phyloP scores from a whole-genome alignment of 106 monocot genomes.

The Acorus calamus region DNA sequence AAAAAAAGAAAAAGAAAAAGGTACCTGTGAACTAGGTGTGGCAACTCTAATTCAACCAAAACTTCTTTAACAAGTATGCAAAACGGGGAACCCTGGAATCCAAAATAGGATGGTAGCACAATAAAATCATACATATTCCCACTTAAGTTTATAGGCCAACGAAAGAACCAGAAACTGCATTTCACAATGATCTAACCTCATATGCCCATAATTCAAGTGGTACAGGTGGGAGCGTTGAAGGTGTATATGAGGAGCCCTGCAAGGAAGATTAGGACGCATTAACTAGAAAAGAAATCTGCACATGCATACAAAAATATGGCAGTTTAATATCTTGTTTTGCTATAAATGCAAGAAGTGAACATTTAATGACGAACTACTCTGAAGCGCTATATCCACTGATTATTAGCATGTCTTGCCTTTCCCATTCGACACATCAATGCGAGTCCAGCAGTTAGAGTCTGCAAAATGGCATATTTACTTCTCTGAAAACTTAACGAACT shows the following conservation, averaged over 20 bases:
- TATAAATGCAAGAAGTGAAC: too few species aligned
- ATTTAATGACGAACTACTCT: too few species aligned
- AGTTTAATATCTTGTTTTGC: too few species aligned
- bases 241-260: slow-evolving; percentile 69
- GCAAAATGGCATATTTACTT: slow-evolving; percentile 10
- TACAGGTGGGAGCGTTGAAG: slow-evolving; percentile 50
- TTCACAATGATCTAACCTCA: slow-evolving; percentile 34
- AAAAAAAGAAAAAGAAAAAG: too few species aligned
- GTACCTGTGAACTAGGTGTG: slow-evolving; percentile 19
- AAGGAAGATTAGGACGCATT: not conserved
- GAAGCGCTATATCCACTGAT: not conserved
- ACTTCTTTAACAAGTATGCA: slow-evolving; percentile 91
- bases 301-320: not conserved
- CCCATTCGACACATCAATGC: slow-evolving; percentile 79
- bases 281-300: not conserved
- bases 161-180: too few species aligned
- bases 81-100: slow-evolving; percentile 76
- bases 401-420: slow-evolving; percentile 36
- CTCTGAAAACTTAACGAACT: not conserved
- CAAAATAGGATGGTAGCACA: too few species aligned
- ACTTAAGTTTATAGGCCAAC: too few species aligned
- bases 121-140: too few species aligned
- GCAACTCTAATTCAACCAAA: slow-evolving; percentile 82
- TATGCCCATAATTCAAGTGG: slow-evolving; percentile 92
- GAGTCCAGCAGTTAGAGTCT: slow-evolving; percentile 83